phyloP scores from a whole-genome alignment of 441 rosid species.

The Arabidopsis hybrid region DNA sequence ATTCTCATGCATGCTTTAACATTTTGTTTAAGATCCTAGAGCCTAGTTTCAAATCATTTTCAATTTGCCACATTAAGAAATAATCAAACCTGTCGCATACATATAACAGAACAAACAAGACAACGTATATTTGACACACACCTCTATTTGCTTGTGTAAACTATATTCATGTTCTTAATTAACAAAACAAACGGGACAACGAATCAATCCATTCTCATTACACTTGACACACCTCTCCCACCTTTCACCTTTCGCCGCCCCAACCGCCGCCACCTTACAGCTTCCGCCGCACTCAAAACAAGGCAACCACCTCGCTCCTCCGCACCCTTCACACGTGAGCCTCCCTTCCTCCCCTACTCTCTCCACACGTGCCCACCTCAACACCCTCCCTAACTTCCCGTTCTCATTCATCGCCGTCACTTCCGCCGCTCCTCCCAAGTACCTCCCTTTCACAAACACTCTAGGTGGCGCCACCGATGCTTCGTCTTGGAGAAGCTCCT shows the following conservation, averaged over 20 bases:
- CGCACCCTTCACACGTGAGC: conserved; percentile 79
- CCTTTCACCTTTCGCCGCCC: conserved; percentile 44
- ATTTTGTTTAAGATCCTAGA: neutral
- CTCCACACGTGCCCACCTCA: conserved; percentile 65
- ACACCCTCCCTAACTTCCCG: conserved; percentile 67
- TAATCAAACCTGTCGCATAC: conserved; percentile 14
- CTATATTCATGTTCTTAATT: neutral
- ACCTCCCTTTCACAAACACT: conserved; percentile 84
- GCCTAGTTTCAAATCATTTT: neutral
- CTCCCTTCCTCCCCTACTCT: conserved; percentile 64
- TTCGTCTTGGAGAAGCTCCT: conserved; percentile 54
- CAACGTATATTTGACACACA: neutral
- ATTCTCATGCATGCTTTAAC: too few species aligned
- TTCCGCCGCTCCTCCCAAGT: conserved; percentile 78
- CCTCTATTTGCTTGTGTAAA: conserved; percentile 1
- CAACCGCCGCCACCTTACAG: conserved; percentile 61
- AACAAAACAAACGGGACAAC: conserved; percentile 69
- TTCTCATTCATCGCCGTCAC: conserved; percentile 69
- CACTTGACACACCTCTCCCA: conserved; percentile 71
- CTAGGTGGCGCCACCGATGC: conserved; percentile 63
- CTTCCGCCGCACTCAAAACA: conserved; percentile 88
- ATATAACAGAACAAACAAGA: neutral
- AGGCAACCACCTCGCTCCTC: conserved; percentile 84
- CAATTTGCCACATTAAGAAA: neutral
- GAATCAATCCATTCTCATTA: conserved; percentile 83